Base-by-base conservation (phyloP, 176 grass and related monocot genomes). In the Saccharum officinarum region DNA sequence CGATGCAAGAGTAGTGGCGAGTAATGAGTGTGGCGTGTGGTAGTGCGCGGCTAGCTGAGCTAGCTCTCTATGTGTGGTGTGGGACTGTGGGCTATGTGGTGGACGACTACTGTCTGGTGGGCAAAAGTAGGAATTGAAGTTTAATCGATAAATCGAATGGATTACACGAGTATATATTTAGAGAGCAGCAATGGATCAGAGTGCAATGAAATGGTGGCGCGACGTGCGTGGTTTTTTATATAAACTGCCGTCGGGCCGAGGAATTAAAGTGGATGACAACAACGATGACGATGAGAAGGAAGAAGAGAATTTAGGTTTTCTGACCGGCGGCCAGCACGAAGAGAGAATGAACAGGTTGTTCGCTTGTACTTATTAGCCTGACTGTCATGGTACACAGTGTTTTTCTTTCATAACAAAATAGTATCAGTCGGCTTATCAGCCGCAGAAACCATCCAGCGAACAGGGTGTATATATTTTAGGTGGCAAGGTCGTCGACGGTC, bases 281-380 rank as follows among this genome's bases (percentile, higher is more conserved):
- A 0, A 50, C 4, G 50, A 54, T 6, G 74, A 22, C 0, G 8
- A 47, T 1, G 4, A 26, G 7, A 44, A 57, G 22, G 69, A 61
- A 10, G 67, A 75, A 26, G 86, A 61, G 86, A 87, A 87, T 28
- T 87, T 69, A 87, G 86, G 79, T 76, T 87, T 76, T 82, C 47
- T 76, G 62, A 82, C 79, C 25, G 4, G 16, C 5, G 11, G 57
- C 25, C 17, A 50, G 28, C 8, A 3, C 22, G 4, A 73, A 30
- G 10, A 70, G 30, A 31, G 45, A 80, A 28, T 25, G 57, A 25
- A 61, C 25, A n/a, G 57, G 7, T 52, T 69, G 28, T 28, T 28
- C 28, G 28, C 28, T 28, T 28, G 28, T 1, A 28, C 28, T 28
- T 28, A 28, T 28, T 28, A 28, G 28, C 0, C 28, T 28, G 28